Evolutionary conservation across 2,329 filamentous ascomycete species (phyloP), one percentile per base, ranked within the genome.

Genomic region (Aspergillus calidoustus): DNA sequence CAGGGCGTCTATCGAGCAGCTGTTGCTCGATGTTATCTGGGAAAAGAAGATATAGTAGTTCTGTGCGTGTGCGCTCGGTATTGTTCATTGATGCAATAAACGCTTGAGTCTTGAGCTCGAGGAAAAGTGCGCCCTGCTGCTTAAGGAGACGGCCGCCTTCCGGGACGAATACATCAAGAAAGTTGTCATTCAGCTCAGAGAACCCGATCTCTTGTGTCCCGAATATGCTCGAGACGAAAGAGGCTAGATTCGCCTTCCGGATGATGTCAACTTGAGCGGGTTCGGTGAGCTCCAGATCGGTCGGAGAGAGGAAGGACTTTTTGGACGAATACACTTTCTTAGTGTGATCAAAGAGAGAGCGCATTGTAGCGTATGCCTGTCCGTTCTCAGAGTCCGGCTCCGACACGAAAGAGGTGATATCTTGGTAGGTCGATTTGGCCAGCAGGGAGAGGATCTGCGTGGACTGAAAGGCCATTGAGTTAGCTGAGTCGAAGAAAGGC

Each of bases 51-150:
- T 85, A 82, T 30, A 89, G 74, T 30, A 88, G 78, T 47, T 87
- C 82, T 22, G 86, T 83, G 53, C 83, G 82, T 2, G 80, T 79
- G 30, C 81, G 82, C 57, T 87, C 82, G 47, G 82, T 82, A 68
- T 83, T 84, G 65, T 85, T 83, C 69, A 87, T 79, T 4, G 85
- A 84, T 4, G 86, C 86, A 59, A 89, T 86, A 68, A 88, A 89
- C 15, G 87, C 86, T 71, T 89, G 87, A 1, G 87, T 89, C 74
- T 90, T 90, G 19, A 90, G 75, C 64, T 89, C 87, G 15, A 89
- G 79, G 66, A 84, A 88, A 28, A 90, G 76, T 15, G 83, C 81
- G 2, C 84, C 86, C 67, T 88, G 86, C 63, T 83, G 84, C 67
- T 87, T 87, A 22, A 87, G 74, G 23, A 90, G 72, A 11, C 84